A percentile compares a stretch with the other conserved stretches of the same genome.
These are phyloP conservation scores for Pythium periplocum DNA, from an alignment of 352 stramenopile genomes.

Conservation along the genomic window DNA sequence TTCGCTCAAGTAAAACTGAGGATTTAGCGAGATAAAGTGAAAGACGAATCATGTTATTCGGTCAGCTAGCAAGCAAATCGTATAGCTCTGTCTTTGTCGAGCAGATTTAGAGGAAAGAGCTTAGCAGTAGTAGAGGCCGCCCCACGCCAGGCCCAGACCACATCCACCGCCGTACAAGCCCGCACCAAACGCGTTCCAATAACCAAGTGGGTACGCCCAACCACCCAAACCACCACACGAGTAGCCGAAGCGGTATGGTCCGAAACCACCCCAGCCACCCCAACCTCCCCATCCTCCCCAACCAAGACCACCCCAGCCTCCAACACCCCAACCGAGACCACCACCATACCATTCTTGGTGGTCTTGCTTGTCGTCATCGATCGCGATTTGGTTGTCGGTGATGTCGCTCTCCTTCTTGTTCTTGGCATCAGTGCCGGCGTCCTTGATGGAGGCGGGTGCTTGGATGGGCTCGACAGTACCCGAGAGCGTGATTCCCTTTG, in stretches of 20 bases:
- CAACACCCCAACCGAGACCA: too few species aligned
- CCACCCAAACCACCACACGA: constrained; percentile 16
- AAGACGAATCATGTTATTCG: constrained; percentile 4
- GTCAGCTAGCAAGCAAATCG: background rate
- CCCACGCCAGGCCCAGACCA: constrained; percentile 10
- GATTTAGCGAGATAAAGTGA: background rate
- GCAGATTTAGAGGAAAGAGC: background rate
- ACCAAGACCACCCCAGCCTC: too few species aligned
- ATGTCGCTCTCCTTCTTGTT: too few species aligned
- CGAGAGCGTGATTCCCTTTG: constrained; percentile 3
- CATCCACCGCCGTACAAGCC: constrained; percentile 14
- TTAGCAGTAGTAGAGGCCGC: constrained; percentile 14
- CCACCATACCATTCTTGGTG: constrained; percentile 25
- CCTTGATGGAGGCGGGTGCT: too few species aligned
- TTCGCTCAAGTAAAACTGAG: background rate
- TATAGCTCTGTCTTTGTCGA: background rate
- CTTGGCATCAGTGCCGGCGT: too few species aligned
- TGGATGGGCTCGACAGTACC: constrained; percentile 26
- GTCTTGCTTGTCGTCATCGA: background rate
- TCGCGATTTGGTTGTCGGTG: too few species aligned
- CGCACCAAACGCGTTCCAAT: constrained; percentile 26
- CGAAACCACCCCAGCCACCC: constrained; percentile 33
- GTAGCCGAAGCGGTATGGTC: constrained; percentile 74
- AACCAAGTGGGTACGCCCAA: constrained; percentile 33
- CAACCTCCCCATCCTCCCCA: too few species aligned